A percentile compares a stretch with the other conserved stretches of the same genome.
These are phyloP conservation scores for Monilinia polystroma DNA, from an alignment of 2,329 filamentous ascomycete species.

Conservation along the genomic window DNA sequence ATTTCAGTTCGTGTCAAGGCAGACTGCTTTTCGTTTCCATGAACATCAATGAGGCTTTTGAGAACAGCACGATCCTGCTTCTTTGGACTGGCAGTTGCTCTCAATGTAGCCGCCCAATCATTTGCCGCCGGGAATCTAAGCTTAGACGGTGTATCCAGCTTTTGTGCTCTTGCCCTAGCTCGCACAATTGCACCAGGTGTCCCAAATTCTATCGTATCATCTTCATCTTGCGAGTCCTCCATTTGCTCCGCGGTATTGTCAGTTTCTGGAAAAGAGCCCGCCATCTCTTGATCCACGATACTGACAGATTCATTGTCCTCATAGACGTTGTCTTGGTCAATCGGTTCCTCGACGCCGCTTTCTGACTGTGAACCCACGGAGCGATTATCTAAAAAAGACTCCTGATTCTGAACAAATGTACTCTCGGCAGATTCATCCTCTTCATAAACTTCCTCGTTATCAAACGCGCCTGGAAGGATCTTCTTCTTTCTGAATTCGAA, in stretches of 20 bases:
- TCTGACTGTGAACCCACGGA: slow-evolving; percentile 76
- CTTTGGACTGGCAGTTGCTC: slow-evolving; percentile 88
- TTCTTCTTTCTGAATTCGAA: slow-evolving; percentile 41
- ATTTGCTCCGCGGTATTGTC: slow-evolving; percentile 75
- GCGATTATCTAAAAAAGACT: slow-evolving; percentile 93
- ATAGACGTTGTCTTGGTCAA: slow-evolving; percentile 65
- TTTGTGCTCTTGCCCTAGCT: slow-evolving; percentile 63
- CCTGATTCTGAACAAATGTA: slow-evolving; percentile 44
- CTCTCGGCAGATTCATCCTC: slow-evolving; percentile 53
- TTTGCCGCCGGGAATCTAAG: slow-evolving; percentile 64
- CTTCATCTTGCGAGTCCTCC: slow-evolving; percentile 51
- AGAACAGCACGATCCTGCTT: slow-evolving; percentile 84
- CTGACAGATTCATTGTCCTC: slow-evolving; percentile 74
- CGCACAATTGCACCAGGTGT: slow-evolving; percentile 60
- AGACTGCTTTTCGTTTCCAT: slow-evolving; percentile 43
- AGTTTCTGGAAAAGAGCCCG: slow-evolving; percentile 72
- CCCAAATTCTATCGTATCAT: slow-evolving; percentile 45
- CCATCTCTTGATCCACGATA: slow-evolving; percentile 69
- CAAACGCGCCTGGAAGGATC: slow-evolving; percentile 77
- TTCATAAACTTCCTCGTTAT: slow-evolving; percentile 56
- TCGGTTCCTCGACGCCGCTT: slow-evolving; percentile 52
- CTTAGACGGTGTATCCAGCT: slow-evolving; percentile 57
- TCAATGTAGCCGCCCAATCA: slow-evolving; percentile 91
- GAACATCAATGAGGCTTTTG: slow-evolving; percentile 47
- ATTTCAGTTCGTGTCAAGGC: slow-evolving; percentile 52